Conservation (phyloP, 2,329 filamentous ascomycete species). For the Neofusicoccum sp. region DNA sequence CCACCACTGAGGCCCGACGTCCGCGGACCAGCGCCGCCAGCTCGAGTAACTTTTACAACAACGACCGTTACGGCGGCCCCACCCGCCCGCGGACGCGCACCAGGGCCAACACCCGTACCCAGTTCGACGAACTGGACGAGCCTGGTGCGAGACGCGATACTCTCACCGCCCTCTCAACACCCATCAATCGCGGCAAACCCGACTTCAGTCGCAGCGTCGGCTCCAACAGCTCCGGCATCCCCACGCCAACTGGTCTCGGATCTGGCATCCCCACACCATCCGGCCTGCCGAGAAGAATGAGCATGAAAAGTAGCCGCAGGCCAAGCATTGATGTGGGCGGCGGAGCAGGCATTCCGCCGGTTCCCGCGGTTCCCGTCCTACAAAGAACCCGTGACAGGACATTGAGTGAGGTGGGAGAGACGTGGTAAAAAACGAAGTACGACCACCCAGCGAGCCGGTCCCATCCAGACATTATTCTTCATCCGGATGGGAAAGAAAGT, state of each 20-base stretch:
- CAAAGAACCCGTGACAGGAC: constrained; percentile 39
- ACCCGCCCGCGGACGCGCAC: constrained; percentile 7
- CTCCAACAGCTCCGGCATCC: constrained; percentile 33
- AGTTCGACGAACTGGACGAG: constrained; percentile 17
- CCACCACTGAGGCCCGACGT: constrained; percentile 24
- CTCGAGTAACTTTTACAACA: background rate
- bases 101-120: constrained; percentile 11
- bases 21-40: constrained; percentile 37
- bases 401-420: constrained; percentile 59
- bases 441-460: constrained; percentile 15
- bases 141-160: background rate
- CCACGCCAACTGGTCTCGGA: constrained; percentile 46
- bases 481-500: constrained; percentile 11
- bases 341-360: constrained; percentile 2
- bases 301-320: constrained; percentile 42
- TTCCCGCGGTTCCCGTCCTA: background rate
- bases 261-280: constrained; percentile 55
- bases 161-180: constrained; percentile 35
- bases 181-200: constrained; percentile 28
- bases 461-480: constrained; percentile 13
- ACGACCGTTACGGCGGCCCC: constrained; percentile 9
- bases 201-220: constrained; percentile 58
- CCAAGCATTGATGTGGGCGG: constrained; percentile 35
- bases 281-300: constrained; percentile 53
- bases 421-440: constrained; percentile 47